Conservation (phyloP, 2,329 filamentous ascomycete species). For the Aspergillus cejpii region DNA sequence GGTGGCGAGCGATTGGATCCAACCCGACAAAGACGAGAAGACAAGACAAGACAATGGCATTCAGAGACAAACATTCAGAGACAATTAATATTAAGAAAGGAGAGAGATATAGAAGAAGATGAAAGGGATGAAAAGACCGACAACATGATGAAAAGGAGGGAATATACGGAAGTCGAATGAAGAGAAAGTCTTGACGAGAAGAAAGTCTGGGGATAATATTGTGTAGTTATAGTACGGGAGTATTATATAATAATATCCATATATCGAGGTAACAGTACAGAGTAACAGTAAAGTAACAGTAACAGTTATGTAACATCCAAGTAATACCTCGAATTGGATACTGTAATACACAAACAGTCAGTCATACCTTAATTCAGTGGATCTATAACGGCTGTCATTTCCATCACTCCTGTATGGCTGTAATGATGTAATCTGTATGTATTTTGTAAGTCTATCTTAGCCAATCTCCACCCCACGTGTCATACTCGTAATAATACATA, state of each 20-base stretch:
- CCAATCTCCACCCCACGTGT: too few species aligned
- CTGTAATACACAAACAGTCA: too few species aligned
- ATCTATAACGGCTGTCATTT: background rate
- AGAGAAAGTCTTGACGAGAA: background rate
- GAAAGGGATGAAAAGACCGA: conserved; percentile 5
- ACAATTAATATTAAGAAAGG: conserved; percentile 2
- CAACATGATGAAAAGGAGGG: conserved; percentile 7
- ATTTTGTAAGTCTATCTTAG: too few species aligned
- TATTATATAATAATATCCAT: too few species aligned
- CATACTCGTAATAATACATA: too few species aligned
- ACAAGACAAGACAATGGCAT: background rate
- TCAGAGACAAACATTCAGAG: conserved; percentile 2
- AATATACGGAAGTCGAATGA: conserved; percentile 6
- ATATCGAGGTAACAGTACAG: too few species aligned
- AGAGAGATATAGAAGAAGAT: conserved; percentile 1
- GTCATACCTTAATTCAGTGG: too few species aligned
- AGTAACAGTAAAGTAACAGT: too few species aligned
- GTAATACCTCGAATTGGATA: too few species aligned
- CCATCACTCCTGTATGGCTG: background rate
- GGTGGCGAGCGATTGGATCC: background rate
- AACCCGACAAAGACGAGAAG: background rate
- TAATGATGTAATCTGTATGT: background rate
- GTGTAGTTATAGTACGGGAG: too few species aligned
- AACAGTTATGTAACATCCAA: too few species aligned
- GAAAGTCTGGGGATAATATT: conserved; percentile 6